Evolutionary conservation across 305 asterid species (phyloP).

Genomic region (Fraxinus albicans): DNA sequence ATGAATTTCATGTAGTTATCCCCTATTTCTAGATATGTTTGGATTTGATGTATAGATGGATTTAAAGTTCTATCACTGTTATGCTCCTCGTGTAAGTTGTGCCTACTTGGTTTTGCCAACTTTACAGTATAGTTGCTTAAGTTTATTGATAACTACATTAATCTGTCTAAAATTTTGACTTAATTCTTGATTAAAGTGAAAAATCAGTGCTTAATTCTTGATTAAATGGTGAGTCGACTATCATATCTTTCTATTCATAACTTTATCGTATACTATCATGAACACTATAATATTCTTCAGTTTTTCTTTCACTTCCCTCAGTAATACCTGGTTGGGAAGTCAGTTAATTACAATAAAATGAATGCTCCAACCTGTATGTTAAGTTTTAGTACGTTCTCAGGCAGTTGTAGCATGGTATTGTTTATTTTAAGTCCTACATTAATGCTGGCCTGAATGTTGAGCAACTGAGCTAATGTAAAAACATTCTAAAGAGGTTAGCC

Average conservation of each 20-base stretch:
- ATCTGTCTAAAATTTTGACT: not conserved
- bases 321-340: not conserved
- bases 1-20: not conserved
- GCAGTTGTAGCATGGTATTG: not conserved
- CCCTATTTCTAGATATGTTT: conserved; percentile 3
- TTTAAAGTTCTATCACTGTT: not conserved
- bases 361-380: not conserved
- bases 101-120: not conserved
- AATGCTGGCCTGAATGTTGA: not conserved
- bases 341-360: not conserved
- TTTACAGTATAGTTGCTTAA: conserved; percentile 4
- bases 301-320: not conserved
- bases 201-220: not conserved
- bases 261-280: not conserved
- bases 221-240: not conserved
- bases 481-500: not conserved
- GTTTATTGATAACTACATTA: conserved; percentile 7
- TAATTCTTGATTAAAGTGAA: not conserved
- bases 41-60: not conserved
- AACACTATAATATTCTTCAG: not conserved
- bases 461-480: not conserved
- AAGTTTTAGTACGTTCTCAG: not conserved
- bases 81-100: conserved; percentile 8
- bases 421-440: not conserved
- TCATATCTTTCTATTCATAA: not conserved